These are phyloP conservation scores for Globisporangium emineosum DNA, from an alignment of 352 stramenopile species.

Conservation along the genomic window DNA sequence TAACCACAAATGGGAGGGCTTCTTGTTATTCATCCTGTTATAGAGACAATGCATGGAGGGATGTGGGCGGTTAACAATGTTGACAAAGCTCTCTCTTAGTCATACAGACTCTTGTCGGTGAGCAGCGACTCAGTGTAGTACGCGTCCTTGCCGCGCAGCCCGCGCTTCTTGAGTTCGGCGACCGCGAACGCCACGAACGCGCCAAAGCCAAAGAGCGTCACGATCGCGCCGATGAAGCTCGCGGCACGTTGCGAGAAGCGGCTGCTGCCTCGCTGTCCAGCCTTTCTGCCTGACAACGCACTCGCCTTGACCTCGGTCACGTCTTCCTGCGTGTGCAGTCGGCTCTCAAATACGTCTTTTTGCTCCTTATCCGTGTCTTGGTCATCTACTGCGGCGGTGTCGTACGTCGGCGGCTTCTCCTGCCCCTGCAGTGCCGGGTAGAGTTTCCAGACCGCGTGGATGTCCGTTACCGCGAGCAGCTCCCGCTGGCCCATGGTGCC, in stretches of 20 bases:
- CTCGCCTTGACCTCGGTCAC: constrained; percentile 12
- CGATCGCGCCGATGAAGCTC: constrained; percentile 66
- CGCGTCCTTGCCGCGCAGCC: constrained; percentile 26
- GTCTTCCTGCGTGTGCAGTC: constrained; percentile 57
- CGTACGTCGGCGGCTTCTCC: constrained; percentile 30
- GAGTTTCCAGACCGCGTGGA: constrained; percentile 70
- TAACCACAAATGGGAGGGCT: not conserved
- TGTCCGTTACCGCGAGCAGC: constrained; percentile 61
- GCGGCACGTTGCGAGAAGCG: constrained; percentile 42
- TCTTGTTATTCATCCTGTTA: not conserved
- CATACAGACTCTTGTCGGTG: constrained; percentile 45
- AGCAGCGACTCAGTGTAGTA: constrained; percentile 73
- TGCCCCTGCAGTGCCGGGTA: constrained; percentile 62
- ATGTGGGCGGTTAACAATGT: not conserved
- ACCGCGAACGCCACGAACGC: constrained; percentile 39
- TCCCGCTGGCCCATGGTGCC: constrained; percentile 73
- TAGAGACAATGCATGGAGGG: not conserved
- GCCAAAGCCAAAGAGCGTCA: constrained; percentile 53
- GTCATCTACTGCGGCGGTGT: constrained; percentile 21
- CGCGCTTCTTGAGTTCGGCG: constrained; percentile 33
- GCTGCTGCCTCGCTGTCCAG: constrained; percentile 14
- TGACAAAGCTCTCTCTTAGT: constrained; percentile 16
- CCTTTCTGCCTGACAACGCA: not conserved
- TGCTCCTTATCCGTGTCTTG: not conserved
- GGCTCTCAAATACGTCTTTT: constrained; percentile 47